Evolutionary conservation across 805 yeast genomes (phyloP).

Genomic region (Metschnikowia peoriensis): DNA sequence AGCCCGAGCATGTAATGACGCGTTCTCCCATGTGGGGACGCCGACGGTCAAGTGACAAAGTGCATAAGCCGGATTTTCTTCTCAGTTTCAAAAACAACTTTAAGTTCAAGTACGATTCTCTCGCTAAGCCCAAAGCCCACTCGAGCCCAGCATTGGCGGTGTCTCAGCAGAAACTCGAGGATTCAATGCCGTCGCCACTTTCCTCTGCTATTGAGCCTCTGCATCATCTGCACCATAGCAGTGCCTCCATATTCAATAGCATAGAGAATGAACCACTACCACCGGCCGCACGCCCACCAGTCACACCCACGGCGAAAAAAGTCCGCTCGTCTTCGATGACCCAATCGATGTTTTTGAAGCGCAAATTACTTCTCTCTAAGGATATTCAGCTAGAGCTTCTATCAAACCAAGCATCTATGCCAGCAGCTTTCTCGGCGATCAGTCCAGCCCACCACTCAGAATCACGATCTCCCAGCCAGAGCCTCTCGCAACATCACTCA

Average conservation of each 20-base stretch:
- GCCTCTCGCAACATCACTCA: background rate
- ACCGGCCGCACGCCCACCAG: constrained; percentile 4
- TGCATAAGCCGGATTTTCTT: constrained; percentile 13
- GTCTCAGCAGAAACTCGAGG: constrained; percentile 11
- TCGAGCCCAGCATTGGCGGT: background rate
- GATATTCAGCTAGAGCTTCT: constrained; percentile 39
- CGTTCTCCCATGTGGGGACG: constrained; percentile 15
- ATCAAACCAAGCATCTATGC: constrained; percentile 11
- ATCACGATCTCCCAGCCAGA: background rate
- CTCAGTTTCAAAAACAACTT: constrained; percentile 17
- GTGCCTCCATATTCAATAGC: constrained; percentile 1
- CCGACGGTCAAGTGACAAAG: constrained; percentile 17
- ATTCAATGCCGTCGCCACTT: constrained; percentile 27
- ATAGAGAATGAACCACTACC: constrained; percentile 7
- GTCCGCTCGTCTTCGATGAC: constrained; percentile 21
- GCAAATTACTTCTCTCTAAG: constrained; percentile 33
- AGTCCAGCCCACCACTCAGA: background rate
- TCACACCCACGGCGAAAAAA: constrained; percentile 12
- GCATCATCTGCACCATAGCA: background rate
- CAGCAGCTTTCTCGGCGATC: constrained; percentile 1
- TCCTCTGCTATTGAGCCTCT: constrained; percentile 16
- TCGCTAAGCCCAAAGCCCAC: constrained; percentile 7
- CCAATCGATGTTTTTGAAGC: constrained; percentile 29
- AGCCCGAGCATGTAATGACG: constrained; percentile 21
- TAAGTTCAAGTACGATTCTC: constrained; percentile 17